These are phyloP conservation scores for Pachyrhizus erosus DNA, from an alignment of 306 rosid species.

Conservation along the genomic window DNA sequence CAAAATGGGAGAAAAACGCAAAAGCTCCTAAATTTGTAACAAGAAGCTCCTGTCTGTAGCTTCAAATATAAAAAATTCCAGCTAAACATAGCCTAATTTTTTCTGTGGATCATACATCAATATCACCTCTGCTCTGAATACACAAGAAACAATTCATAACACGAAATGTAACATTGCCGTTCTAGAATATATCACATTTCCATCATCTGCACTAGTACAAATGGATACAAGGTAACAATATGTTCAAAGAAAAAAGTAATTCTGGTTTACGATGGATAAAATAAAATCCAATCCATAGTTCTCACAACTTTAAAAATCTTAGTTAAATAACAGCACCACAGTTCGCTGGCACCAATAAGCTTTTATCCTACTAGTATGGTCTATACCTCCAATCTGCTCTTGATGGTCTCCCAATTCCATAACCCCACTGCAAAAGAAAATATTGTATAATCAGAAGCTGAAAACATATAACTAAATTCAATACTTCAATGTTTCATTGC, in stretches of 20 bases:
- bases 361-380: constrained; percentile 66
- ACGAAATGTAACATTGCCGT: not conserved
- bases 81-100: no score
- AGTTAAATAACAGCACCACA: not conserved
- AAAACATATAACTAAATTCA: constrained; percentile 20
- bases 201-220: constrained; percentile 17
- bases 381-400: constrained; percentile 97
- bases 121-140: not conserved
- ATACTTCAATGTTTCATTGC: not conserved
- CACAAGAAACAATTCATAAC: constrained; percentile 7
- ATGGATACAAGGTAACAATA: constrained; percentile 16
- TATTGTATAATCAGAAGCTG: constrained; percentile 9
- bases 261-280: constrained; percentile 4
- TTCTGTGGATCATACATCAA: constrained; percentile 24
- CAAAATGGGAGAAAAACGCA: not conserved
- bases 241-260: not conserved
- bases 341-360: constrained; percentile 27
- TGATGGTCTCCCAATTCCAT: constrained; percentile 88
- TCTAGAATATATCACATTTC: constrained; percentile 21
- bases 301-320: constrained; percentile 9
- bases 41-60: no score
- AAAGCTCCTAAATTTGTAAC: no score
- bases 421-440: constrained; percentile 82
- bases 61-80: no score
- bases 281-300: constrained; percentile 34